These are phyloP conservation scores for Penicillium psychrosexuale DNA, from an alignment of 2,329 filamentous ascomycete genomes.

Conservation along the genomic window DNA sequence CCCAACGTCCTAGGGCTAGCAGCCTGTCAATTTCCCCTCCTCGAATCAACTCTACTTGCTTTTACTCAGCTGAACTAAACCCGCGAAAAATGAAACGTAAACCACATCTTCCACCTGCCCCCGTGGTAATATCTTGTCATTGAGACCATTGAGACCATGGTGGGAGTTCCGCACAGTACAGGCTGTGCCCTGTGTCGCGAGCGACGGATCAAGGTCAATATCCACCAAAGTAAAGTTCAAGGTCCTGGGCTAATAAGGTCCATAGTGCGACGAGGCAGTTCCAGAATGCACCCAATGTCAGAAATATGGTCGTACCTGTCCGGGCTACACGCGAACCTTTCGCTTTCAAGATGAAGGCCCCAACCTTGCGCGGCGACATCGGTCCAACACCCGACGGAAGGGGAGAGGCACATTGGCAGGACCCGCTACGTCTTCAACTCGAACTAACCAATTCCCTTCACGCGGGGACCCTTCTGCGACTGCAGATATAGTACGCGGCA, in stretches of 20 bases:
- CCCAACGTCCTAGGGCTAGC: background rate
- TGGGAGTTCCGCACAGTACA: constrained; percentile 43
- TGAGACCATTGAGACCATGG: constrained; percentile 28
- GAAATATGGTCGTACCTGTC: constrained; percentile 37
- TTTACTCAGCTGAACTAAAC: background rate
- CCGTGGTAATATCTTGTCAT: background rate
- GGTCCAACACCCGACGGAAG: constrained; percentile 12
- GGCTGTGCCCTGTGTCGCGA: constrained; percentile 42
- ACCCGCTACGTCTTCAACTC: background rate
- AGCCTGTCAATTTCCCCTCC: background rate
- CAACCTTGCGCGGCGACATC: constrained; percentile 32
- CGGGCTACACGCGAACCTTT: constrained; percentile 34
- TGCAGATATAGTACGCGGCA: constrained; percentile 20
- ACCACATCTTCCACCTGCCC: background rate
- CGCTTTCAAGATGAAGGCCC: constrained; percentile 41
- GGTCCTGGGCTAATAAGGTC: background rate
- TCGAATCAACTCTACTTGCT: background rate
- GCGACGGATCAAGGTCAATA: constrained; percentile 38
- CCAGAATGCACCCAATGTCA: constrained; percentile 41
- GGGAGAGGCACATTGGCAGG: constrained; percentile 3
- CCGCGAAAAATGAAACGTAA: constrained; percentile 1
- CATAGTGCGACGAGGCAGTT: constrained; percentile 46
- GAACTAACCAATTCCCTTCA: background rate
- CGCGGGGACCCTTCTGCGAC: constrained; percentile 7
- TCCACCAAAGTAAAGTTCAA: background rate